These are phyloP conservation scores for Pelargonium fulgidum DNA, from an alignment of 441 rosid genomes.

Conservation along the genomic window DNA sequence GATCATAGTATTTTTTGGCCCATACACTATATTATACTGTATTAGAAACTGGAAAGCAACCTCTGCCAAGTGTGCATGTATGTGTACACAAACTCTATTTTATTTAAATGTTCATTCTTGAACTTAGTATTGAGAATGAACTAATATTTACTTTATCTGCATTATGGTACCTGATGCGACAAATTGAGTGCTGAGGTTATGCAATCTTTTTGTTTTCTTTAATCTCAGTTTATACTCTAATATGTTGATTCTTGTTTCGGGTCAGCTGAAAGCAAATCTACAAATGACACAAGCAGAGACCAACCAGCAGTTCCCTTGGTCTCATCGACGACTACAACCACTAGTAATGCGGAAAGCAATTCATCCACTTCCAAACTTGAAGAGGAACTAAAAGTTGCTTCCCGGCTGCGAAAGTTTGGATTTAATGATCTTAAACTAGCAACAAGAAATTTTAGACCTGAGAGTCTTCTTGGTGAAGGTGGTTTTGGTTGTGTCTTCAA, in stretches of 20 bases:
- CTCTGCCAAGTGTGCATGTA: too few relatives aligned
- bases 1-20: too few relatives aligned
- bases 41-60: too few relatives aligned
- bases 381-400: conserved; percentile 42
- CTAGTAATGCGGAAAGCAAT: conserved; percentile 42
- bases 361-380: conserved; percentile 37
- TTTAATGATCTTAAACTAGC: conserved; percentile 43
- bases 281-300: conserved; percentile 42
- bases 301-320: conserved; percentile 41
- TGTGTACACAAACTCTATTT: too few relatives aligned
- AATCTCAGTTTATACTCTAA: background rate
- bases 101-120: too few relatives aligned
- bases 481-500: conserved; percentile 31
- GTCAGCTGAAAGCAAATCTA: conserved; percentile 46
- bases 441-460: conserved; percentile 43
- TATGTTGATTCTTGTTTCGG: conserved; percentile 4
- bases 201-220: conserved; percentile 12
- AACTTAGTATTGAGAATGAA: too few relatives aligned
- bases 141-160: too few relatives aligned
- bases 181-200: background rate
- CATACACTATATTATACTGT: too few relatives aligned
- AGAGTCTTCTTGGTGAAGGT: conserved; percentile 50
- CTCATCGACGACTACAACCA: conserved; percentile 35
- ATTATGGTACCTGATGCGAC: background rate
- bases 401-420: conserved; percentile 39